Evolutionary conservation across 345 rosid genomes (phyloP).

Genomic region (Adansonia digitata): DNA sequence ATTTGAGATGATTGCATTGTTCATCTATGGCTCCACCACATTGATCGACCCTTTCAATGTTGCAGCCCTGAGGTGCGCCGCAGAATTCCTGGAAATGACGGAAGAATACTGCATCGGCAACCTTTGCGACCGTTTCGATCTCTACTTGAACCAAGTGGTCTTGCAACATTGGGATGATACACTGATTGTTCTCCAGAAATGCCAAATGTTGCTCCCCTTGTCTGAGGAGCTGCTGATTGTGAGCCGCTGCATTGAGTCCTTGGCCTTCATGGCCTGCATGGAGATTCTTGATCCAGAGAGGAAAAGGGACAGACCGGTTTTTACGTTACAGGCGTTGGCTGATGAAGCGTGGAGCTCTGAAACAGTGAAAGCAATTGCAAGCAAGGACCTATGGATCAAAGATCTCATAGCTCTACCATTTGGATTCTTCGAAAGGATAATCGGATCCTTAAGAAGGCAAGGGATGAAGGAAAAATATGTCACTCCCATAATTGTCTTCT

Average conservation of each 20-base stretch:
- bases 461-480: constrained; percentile 81
- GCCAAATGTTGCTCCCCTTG: constrained; percentile 52
- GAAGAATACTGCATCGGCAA: constrained; percentile 49
- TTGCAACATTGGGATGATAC: constrained; percentile 77
- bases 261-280: constrained; percentile 85
- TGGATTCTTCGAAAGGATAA: constrained; percentile 60
- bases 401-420: constrained; percentile 70
- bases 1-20: constrained; percentile 60
- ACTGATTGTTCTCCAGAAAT: constrained; percentile 55
- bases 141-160: constrained; percentile 71
- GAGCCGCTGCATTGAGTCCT: constrained; percentile 71
- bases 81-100: constrained; percentile 67
- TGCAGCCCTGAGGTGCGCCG: constrained; percentile 67
- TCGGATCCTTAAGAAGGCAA: constrained; percentile 68
- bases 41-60: constrained; percentile 61
- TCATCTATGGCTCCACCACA: constrained; percentile 63
- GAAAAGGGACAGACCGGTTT: constrained; percentile 48
- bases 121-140: constrained; percentile 70
- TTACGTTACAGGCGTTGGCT: constrained; percentile 41
- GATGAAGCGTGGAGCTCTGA: constrained; percentile 53
- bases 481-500: constrained; percentile 57
- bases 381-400: constrained; percentile 63
- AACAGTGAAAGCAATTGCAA: constrained; percentile 33
- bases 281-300: constrained; percentile 82
- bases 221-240: constrained; percentile 60